A percentile compares a stretch with the other conserved stretches of the same genome.
Conservation (phyloP, 306 rosid species). For the Malus domestica region DNA sequence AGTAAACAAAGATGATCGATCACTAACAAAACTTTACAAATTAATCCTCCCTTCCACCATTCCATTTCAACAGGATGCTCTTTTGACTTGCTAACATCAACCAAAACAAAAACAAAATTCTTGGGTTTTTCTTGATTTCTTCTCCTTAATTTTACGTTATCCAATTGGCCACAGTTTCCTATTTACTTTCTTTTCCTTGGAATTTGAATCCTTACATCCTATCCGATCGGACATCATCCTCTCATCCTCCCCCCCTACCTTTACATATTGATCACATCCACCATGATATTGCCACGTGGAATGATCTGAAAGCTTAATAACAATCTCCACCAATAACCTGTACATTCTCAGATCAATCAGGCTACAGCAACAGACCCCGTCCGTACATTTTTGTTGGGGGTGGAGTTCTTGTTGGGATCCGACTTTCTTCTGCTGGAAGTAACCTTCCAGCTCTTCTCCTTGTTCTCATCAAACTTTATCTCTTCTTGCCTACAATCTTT, state of each 20-base stretch:
- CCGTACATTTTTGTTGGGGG: constrained; percentile 44
- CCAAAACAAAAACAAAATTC: constrained; percentile 28
- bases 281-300: constrained; percentile 6
- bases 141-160: not conserved
- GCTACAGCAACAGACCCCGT: constrained; percentile 71
- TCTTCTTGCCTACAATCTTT: constrained; percentile 85
- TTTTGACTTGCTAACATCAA: constrained; percentile 10
- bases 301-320: not conserved
- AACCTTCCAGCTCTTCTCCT: constrained; percentile 57
- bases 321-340: not conserved
- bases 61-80: not conserved
- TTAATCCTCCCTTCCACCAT: not conserved
- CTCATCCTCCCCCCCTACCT: not conserved
- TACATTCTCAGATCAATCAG: constrained; percentile 15
- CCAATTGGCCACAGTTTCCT: not conserved
- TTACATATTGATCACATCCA: not conserved
- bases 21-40: constrained; percentile 15
- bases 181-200: not conserved
- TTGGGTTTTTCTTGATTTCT: not conserved
- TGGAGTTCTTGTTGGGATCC: constrained; percentile 44
- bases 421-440: constrained; percentile 57
- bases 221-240: too few species aligned
- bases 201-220: too few species aligned
- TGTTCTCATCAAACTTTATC: constrained; percentile 67
- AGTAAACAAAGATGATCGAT: constrained; percentile 3